A percentile compares a stretch with the other conserved stretches of the same genome.
Conservation (phyloP, 805 yeast genomes). For the Grigorovia transvaalensis region DNA sequence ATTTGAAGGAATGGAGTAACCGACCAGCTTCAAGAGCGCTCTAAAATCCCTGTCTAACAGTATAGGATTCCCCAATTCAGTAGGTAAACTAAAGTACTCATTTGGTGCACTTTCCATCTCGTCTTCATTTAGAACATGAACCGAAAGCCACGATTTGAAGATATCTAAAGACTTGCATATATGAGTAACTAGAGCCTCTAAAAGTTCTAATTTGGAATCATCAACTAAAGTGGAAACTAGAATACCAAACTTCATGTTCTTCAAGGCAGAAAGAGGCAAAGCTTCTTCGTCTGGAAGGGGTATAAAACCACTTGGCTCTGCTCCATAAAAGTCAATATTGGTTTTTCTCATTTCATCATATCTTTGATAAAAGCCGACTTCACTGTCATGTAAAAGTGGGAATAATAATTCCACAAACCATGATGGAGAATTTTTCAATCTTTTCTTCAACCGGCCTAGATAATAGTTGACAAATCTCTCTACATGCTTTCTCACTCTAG, state of each 20-base stretch:
- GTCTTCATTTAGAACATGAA: conserved; percentile 4
- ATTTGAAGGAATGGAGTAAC: conserved; percentile 15
- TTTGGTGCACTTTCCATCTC: conserved; percentile 11
- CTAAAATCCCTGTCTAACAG: conserved; percentile 21
- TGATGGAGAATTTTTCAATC: conserved; percentile 40
- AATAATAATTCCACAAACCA: conserved; percentile 58
- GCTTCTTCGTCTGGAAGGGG: conserved; percentile 15
- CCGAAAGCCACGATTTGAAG: conserved; percentile 11
- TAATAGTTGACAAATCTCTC: conserved; percentile 56
- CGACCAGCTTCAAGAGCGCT: conserved; percentile 16
- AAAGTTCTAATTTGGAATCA: conserved; percentile 18
- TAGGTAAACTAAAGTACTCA: conserved; percentile 6
- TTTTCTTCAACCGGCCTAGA: conserved; percentile 46
- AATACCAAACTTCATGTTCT: conserved; percentile 24
- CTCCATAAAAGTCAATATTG: conserved; percentile 9
- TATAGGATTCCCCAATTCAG: conserved; percentile 6
- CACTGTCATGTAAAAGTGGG: conserved; percentile 41
- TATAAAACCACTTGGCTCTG: conserved; percentile 18
- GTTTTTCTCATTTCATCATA: conserved; percentile 30
- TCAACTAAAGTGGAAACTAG: conserved; percentile 27
- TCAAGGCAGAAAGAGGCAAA: conserved; percentile 13
- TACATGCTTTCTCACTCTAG: conserved; percentile 46
- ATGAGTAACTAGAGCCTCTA: conserved; percentile 15
- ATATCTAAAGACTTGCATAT: conserved; percentile 10
- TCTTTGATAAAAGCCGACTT: conserved; percentile 36